phyloP scores from a whole-genome alignment of 2,329 filamentous ascomycete species.

The Cladosporium sp. region DNA sequence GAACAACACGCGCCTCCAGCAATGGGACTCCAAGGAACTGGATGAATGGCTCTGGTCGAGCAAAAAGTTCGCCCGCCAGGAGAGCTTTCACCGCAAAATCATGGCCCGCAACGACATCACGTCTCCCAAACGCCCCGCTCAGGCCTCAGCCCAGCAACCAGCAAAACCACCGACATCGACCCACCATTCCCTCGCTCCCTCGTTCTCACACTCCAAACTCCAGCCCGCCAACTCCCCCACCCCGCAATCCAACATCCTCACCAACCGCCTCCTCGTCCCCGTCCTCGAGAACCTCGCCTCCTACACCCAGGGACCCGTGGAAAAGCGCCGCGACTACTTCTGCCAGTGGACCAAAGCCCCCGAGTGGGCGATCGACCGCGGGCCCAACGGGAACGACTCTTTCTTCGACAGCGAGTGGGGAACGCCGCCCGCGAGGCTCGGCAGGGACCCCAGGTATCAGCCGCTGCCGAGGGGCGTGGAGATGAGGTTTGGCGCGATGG shows the following conservation, averaged over 20 bases:
- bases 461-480: conserved; percentile 18
- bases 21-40: conserved; percentile 27
- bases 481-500: conserved; percentile 12
- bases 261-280: conserved; percentile 32
- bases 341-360: conserved; percentile 34
- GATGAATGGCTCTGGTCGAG: conserved; percentile 36
- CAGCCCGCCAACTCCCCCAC: conserved; percentile 11
- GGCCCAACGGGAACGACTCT: conserved; percentile 32
- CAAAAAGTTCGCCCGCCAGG: conserved; percentile 27
- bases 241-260: neutral
- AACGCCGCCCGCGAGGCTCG: conserved; percentile 31
- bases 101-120: conserved; percentile 12
- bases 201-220: neutral
- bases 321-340: conserved; percentile 34
- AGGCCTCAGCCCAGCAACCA: conserved; percentile 1
- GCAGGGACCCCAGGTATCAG: conserved; percentile 32
- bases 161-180: neutral
- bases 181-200: neutral
- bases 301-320: conserved; percentile 33
- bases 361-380: conserved; percentile 34
- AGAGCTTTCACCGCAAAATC: conserved; percentile 24
- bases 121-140: neutral
- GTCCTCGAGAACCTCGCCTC: conserved; percentile 38
- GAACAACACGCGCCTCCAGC: neutral
- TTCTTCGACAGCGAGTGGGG: conserved; percentile 37